Evolutionary conservation across 768 basidiomycete genomes (phyloP), one percentile per base, ranked within the genome.

Genomic region (Pholiota molesta): DNA sequence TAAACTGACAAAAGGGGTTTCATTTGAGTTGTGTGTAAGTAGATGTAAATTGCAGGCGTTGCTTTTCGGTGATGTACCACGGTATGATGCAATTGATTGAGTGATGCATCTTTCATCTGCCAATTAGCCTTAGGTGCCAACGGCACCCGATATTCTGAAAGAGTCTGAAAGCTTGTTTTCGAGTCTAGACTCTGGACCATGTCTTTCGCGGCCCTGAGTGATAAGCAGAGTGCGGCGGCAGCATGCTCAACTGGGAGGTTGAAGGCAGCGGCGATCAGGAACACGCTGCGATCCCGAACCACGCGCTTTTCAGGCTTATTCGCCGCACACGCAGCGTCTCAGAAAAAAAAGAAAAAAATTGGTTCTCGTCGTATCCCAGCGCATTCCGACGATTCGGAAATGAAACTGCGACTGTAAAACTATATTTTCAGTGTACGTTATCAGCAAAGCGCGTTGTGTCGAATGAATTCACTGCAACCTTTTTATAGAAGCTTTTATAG

Each of bases 11-110:
- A 37, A 28, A 49, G 40, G 39, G 40, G 35, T 40, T 42, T 39
- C 44, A 14, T 40, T 40, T 62, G 45, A 55, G 52, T 62, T 68
- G 56, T 68, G 61, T 26, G 26, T 26, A n/a, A n/a, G 26, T 56
- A 60, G 52, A 62, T 62, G 63, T 60, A 61, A 39, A 62, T 59
- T 53, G 31, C 58, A 55, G 31, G 56, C 35, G 44, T 59, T 59
- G 55, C 51, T 52, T 19, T 21, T 33, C 29, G 59, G 53, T 61
- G 56, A 56, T 58, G 52, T 52, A 19, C 35, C 45, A 28, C 37
- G 56, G 26, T 59, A 39, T 45, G 47, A 58, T 56, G 54, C 47
- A 52, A 40, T 54, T 35, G 14, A 60, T 16, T 49, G 35, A 56
- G 26, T 51, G 57, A 49, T 51, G 49, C 52, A 23, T 33, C 47